phyloP scores from a whole-genome alignment of 352 stramenopile genomes.

The Elongisporangium senticosum region DNA sequence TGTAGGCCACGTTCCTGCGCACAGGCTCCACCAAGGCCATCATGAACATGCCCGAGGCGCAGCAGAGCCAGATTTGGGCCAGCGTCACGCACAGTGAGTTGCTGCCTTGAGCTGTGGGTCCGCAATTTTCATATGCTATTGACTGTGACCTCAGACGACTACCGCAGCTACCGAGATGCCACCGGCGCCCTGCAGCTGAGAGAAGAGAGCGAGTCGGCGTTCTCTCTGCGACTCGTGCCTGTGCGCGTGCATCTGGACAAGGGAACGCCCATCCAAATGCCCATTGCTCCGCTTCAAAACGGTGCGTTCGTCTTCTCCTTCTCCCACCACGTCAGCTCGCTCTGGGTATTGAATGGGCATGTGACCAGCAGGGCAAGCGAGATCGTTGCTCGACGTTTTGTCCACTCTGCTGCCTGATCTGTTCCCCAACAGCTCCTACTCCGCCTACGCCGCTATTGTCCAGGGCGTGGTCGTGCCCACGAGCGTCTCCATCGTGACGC shows the following conservation, averaged over 20 bases:
- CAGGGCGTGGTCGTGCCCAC: constrained; percentile 52
- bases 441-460: constrained; percentile 14
- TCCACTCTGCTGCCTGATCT: constrained; percentile 57
- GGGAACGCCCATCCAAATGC: constrained; percentile 63
- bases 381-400: constrained; percentile 44
- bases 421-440: constrained; percentile 18
- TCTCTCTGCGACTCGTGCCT: constrained; percentile 42
- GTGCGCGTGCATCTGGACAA: constrained; percentile 58
- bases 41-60: constrained; percentile 71
- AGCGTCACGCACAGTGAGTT: constrained; percentile 63
- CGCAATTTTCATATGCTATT: not conserved
- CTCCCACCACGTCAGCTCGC: no score
- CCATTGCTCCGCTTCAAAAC: constrained; percentile 41
- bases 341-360: not conserved
- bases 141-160: constrained; percentile 24
- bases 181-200: constrained; percentile 41
- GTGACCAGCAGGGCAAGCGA: constrained; percentile 29
- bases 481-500: constrained; percentile 42
- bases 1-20: constrained; percentile 53
- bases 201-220: constrained; percentile 23
- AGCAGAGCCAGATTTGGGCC: constrained; percentile 80
- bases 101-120: not conserved
- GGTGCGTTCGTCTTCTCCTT: constrained; percentile 11
- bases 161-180: constrained; percentile 43
- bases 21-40: constrained; percentile 74